phyloP scores from a whole-genome alignment of 2,329 filamentous ascomycete genomes.

The Daldinia sp. region DNA sequence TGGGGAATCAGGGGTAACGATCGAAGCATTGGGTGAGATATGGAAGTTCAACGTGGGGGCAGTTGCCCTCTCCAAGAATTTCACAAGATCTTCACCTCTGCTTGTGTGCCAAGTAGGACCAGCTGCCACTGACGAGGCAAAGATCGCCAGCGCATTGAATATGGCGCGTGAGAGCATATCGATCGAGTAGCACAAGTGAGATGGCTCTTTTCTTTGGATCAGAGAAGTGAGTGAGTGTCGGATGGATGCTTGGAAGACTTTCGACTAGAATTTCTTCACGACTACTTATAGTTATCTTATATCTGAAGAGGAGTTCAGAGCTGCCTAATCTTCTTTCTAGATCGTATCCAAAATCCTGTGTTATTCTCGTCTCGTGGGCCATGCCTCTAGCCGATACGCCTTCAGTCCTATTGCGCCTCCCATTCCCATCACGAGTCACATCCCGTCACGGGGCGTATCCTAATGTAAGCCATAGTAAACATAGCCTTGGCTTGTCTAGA shows the following conservation, averaged over 20 bases:
- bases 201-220: not conserved
- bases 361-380: not conserved
- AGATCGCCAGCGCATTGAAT: slow-evolving; percentile 17
- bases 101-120: slow-evolving; percentile 22
- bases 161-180: slow-evolving; percentile 27
- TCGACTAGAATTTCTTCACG: not conserved
- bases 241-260: slow-evolving; percentile 1
- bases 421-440: slow-evolving; percentile 9
- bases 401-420: slow-evolving; percentile 5
- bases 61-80: slow-evolving; percentile 14
- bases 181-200: slow-evolving; percentile 8
- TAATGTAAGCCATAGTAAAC: not conserved
- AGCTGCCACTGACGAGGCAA: slow-evolving; percentile 25
- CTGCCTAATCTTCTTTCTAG: not conserved
- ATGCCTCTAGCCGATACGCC: not conserved
- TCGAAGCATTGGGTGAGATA: slow-evolving; percentile 24
- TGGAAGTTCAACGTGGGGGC: slow-evolving; percentile 19
- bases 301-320: not conserved
- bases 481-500: not conserved
- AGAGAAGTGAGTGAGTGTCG: not conserved
- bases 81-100: slow-evolving; percentile 32
- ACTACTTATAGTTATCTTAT: not conserved
- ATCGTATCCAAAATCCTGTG: not conserved
- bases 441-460: not conserved
- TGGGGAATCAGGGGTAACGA: slow-evolving; percentile 26